A percentile compares a stretch with the other conserved stretches of the same genome.
These are phyloP conservation scores for Farysia itapuensis DNA, from an alignment of 1,284 basidiomycete genomes.

Conservation along the genomic window DNA sequence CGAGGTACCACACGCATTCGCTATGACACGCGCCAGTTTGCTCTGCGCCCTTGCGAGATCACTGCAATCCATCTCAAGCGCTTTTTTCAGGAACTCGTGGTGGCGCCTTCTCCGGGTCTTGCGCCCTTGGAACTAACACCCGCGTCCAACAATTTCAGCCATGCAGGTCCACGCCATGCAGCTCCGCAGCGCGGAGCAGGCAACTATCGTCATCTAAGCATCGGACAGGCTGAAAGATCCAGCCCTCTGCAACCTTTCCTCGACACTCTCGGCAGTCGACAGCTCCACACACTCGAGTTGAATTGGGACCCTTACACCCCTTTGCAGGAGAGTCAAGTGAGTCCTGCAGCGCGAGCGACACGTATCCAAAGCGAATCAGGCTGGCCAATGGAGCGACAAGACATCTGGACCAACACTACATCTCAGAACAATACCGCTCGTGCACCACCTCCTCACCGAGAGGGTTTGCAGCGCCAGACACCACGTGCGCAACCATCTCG, in stretches of 20 bases:
- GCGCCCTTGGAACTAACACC: background rate
- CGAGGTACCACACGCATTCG: conserved; percentile 34
- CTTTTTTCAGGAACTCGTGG: conserved; percentile 35
- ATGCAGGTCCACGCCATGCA: conserved; percentile 1
- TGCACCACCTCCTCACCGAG: conserved; percentile 11
- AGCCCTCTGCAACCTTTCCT: background rate
- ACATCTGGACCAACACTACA: conserved; percentile 42
- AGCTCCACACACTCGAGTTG: conserved; percentile 9
- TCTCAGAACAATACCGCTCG: conserved; percentile 20
- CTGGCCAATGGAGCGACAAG: conserved; percentile 44
- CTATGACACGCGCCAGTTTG: conserved; percentile 49
- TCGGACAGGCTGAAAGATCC: background rate
- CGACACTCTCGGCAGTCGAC: conserved; percentile 3
- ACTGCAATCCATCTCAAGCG: conserved; percentile 30
- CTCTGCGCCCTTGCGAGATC: conserved; percentile 45
- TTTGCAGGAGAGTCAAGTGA: background rate
- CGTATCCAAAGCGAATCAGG: background rate
- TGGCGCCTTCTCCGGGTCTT: background rate
- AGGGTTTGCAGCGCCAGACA: background rate
- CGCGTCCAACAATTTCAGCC: conserved; percentile 1
- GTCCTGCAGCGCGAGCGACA: background rate
- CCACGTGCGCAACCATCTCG: background rate
- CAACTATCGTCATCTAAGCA: background rate
- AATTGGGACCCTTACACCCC: conserved; percentile 19
- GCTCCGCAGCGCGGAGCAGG: background rate